Evolutionary conservation across 768 basidiomycete genomes (phyloP).

Genomic region (Russula vinacea): DNA sequence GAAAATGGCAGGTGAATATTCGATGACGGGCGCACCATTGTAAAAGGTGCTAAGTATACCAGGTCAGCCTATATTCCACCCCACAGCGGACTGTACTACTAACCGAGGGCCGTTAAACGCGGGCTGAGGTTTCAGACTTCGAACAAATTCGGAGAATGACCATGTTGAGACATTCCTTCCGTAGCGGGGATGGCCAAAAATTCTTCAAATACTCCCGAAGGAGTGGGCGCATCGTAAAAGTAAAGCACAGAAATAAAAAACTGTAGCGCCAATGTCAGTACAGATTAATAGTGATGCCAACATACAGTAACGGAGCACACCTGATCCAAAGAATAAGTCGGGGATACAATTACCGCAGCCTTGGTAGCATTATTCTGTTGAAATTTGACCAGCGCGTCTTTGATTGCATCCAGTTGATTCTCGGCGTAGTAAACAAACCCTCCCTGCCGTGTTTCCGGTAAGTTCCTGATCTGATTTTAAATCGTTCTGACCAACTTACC

Average conservation of each 20-base stretch:
- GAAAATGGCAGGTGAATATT: constrained; percentile 5
- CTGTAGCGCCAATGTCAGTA: background rate
- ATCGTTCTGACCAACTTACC: background rate
- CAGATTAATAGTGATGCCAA: background rate
- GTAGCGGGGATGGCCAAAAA: constrained; percentile 25
- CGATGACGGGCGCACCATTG: background rate
- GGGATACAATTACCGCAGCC: background rate
- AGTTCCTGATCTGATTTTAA: background rate
- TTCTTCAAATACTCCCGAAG: constrained; percentile 27
- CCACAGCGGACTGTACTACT: background rate
- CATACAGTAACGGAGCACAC: background rate
- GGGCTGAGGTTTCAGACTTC: background rate
- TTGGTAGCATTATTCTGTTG: constrained; percentile 13
- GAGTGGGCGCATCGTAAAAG: constrained; percentile 29
- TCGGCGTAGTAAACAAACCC: background rate
- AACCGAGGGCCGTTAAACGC: background rate
- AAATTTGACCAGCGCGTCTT: constrained; percentile 1
- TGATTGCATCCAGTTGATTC: background rate
- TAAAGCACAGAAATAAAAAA: background rate
- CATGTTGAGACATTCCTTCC: background rate
- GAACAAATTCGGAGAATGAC: constrained; percentile 9
- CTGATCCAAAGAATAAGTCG: background rate
- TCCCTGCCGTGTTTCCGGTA: background rate
- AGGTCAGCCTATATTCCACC: background rate
- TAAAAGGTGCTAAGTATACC: background rate